Conservation (phyloP, 768 basidiomycete genomes). For the Hydnomerulius pinastri region DNA sequence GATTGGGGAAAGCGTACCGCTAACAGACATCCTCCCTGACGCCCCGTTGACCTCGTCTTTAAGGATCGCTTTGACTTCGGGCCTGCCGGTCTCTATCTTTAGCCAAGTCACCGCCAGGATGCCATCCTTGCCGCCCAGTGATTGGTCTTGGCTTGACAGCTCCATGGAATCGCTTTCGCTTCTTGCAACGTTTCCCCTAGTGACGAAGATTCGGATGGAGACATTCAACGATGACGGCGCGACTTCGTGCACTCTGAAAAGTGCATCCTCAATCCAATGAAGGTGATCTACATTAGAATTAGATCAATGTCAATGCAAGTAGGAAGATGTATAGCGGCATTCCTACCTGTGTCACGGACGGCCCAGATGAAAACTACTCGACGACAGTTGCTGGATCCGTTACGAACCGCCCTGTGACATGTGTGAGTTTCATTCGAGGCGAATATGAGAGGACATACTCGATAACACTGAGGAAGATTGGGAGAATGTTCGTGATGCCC, state of each 20-base stretch:
- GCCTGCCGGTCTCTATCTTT: slow-evolving; percentile 39
- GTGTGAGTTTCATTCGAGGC: neutral
- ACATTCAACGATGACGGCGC: slow-evolving; percentile 34
- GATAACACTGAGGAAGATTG: slow-evolving; percentile 45
- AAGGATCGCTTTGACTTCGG: slow-evolving; percentile 42
- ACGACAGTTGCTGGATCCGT: slow-evolving; percentile 21
- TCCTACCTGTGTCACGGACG: slow-evolving; percentile 47
- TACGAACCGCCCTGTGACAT: slow-evolving; percentile 21
- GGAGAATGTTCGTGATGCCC: slow-evolving; percentile 49
- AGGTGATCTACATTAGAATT: slow-evolving; percentile 32
- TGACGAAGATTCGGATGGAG: slow-evolving; percentile 44
- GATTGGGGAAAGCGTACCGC: slow-evolving; percentile 45
- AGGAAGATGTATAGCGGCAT: neutral
- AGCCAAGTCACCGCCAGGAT: slow-evolving; percentile 20
- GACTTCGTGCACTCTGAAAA: slow-evolving; percentile 34
- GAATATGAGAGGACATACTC: slow-evolving; percentile 32
- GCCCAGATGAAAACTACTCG: slow-evolving; percentile 55
- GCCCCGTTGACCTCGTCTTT: slow-evolving; percentile 37
- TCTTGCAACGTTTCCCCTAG: slow-evolving; percentile 19
- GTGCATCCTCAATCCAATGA: slow-evolving; percentile 46
- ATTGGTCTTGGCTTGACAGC: slow-evolving; percentile 13
- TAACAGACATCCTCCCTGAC: slow-evolving; percentile 46
- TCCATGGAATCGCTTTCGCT: slow-evolving; percentile 15
- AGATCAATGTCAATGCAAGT: neutral
- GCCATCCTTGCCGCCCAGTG: slow-evolving; percentile 12